Percentiles rank a stretch among this genome's conserved stretches.
These are phyloP conservation scores for Fagus sylvatica DNA, from an alignment of 306 rosid species.

Conservation along the genomic window DNA sequence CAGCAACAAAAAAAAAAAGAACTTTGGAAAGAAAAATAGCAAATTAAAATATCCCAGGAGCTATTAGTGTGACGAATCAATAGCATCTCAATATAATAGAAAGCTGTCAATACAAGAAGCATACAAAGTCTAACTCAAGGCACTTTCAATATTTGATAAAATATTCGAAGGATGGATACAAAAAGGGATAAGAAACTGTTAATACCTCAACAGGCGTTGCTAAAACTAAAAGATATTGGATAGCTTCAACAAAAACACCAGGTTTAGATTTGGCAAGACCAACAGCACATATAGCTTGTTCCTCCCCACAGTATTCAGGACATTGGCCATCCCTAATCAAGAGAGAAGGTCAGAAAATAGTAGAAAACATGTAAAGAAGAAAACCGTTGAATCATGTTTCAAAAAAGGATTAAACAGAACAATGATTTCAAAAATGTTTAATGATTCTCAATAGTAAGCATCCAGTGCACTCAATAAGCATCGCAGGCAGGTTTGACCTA, in stretches of 20 bases:
- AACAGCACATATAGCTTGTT: constrained; percentile 97
- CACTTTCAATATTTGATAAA: background rate
- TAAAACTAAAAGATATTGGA: constrained; percentile 79
- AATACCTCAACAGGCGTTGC: constrained; percentile 93
- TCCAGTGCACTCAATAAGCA: background rate
- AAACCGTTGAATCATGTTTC: background rate
- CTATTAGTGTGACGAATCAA: constrained; percentile 12
- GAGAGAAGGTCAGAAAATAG: constrained; percentile 25
- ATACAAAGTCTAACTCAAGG: constrained; percentile 1
- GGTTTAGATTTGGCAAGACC: constrained; percentile 86
- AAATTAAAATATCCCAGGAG: constrained; percentile 3
- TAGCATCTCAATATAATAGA: background rate
- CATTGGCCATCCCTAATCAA: constrained; percentile 93
- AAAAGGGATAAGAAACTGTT: constrained; percentile 17
- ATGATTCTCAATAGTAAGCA: background rate
- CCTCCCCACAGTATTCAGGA: constrained; percentile 91
- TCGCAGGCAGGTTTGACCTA: background rate
- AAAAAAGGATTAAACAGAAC: background rate
- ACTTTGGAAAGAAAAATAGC: background rate
- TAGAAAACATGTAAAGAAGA: constrained; percentile 13
- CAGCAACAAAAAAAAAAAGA: background rate
- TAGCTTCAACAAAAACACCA: constrained; percentile 95
- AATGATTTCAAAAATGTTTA: background rate
- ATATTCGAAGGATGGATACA: constrained; percentile 12
- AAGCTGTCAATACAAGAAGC: constrained; percentile 15